Evolutionary conservation across 2,329 filamentous ascomycete species (phyloP).

Genomic region (Pochonia chlamydosporia): DNA sequence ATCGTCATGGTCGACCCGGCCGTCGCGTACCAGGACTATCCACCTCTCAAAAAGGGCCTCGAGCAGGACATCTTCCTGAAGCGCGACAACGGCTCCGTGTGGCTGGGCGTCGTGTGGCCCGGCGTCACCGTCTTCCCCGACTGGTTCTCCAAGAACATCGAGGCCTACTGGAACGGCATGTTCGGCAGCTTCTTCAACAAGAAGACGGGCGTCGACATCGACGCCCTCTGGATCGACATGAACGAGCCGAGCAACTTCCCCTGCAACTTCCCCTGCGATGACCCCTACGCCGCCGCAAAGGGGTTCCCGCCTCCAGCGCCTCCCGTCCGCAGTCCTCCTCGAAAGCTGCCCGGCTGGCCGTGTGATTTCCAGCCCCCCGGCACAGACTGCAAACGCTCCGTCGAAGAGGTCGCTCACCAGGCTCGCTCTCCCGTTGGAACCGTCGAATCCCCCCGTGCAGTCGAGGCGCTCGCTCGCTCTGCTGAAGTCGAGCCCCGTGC

Average conservation of each 20-base stretch:
- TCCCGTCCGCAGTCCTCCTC: constrained; percentile 55
- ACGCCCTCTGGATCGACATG: constrained; percentile 75
- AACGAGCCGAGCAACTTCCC: constrained; percentile 37
- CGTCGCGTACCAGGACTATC: constrained; percentile 44
- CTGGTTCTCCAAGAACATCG: constrained; percentile 64
- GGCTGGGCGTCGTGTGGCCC: constrained; percentile 69
- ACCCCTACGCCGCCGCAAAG: constrained; percentile 17
- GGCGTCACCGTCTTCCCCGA: constrained; percentile 69
- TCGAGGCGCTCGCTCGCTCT: constrained; percentile 6
- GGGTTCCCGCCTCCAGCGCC: constrained; percentile 57
- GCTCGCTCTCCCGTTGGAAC: neutral
- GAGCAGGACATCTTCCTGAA: constrained; percentile 42
- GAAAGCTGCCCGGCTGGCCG: constrained; percentile 64
- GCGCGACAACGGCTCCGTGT: constrained; percentile 48
- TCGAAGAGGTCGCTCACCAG: constrained; percentile 3
- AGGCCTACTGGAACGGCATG: constrained; percentile 64
- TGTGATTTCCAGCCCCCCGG: constrained; percentile 23
- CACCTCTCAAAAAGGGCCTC: constrained; percentile 34
- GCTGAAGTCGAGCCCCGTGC: constrained; percentile 46
- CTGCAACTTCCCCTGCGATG: constrained; percentile 22
- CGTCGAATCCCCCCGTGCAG: neutral
- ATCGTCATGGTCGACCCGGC: constrained; percentile 75
- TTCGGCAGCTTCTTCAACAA: constrained; percentile 60
- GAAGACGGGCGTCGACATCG: constrained; percentile 64
- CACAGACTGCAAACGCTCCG: constrained; percentile 12